Conservation (phyloP, 2,329 filamentous ascomycete species). For the Apiospora malaysiana region DNA sequence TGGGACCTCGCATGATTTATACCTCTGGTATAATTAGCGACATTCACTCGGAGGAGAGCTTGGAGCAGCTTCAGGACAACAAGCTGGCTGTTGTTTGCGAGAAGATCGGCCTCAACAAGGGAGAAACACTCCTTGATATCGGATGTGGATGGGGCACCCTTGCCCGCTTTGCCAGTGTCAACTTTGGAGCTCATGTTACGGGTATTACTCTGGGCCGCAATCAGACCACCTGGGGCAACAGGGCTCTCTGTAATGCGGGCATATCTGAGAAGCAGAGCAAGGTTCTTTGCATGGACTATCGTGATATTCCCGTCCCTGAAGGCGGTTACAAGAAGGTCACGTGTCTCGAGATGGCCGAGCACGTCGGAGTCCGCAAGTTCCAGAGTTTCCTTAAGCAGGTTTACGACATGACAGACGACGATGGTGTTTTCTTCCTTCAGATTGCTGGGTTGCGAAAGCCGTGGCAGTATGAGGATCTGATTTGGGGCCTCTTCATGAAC, state of each 20-base stretch:
- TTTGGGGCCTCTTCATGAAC: slow-evolving; percentile 99
- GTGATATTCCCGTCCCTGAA: slow-evolving; percentile 82
- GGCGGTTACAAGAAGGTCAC: slow-evolving; percentile 93
- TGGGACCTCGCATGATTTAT: slow-evolving; percentile 98
- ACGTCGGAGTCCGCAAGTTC: slow-evolving; percentile 94
- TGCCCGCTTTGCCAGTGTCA: slow-evolving; percentile 87
- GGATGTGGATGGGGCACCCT: slow-evolving; percentile 98
- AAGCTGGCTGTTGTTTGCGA: slow-evolving; percentile 95
- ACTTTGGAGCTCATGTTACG: slow-evolving; percentile 85
- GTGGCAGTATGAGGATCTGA: slow-evolving; percentile 98
- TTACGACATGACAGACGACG: slow-evolving; percentile 94
- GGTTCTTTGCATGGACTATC: slow-evolving; percentile 96
- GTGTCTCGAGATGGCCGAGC: slow-evolving; percentile 97
- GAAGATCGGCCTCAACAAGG: slow-evolving; percentile 85
- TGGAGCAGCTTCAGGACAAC: slow-evolving; percentile 97
- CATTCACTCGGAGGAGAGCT: slow-evolving; percentile 82
- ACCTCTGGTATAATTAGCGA: slow-evolving; percentile 94
- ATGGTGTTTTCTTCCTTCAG: slow-evolving; percentile 95
- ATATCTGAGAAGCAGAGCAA: slow-evolving; percentile 87
- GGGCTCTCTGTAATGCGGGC: slow-evolving; percentile 80
- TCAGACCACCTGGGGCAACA: slow-evolving; percentile 97
- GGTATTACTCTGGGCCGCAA: slow-evolving; percentile 95
- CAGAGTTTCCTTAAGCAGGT: slow-evolving; percentile 82
- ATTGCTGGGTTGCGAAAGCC: slow-evolving; percentile 90
- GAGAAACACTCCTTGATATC: slow-evolving; percentile 88